Conservation (phyloP, 2,329 filamentous ascomycete species). For the Boeremia lycopersici region DNA sequence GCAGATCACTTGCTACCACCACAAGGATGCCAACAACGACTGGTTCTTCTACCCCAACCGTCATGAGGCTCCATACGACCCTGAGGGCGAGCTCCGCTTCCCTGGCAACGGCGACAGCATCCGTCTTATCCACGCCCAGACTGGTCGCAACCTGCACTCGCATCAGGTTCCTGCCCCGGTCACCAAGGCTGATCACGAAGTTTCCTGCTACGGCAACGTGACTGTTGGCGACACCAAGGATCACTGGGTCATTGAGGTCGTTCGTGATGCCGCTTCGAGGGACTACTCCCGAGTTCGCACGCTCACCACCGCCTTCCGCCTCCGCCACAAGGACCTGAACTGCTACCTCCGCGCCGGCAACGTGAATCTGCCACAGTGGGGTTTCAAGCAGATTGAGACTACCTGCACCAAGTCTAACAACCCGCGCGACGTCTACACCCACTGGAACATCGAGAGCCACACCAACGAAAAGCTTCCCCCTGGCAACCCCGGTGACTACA, state of each 20-base stretch:
- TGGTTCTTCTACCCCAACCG: conserved; percentile 99
- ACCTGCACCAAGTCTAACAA: conserved; percentile 94
- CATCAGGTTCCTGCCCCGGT: conserved; percentile 88
- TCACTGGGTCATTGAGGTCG: conserved; percentile 93
- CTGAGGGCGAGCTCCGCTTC: conserved; percentile 72
- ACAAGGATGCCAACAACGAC: conserved; percentile 99
- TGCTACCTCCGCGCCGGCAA: conserved; percentile 97
- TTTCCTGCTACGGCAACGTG: conserved; percentile 93
- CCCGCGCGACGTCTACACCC: conserved; percentile 89
- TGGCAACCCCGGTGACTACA: conserved; percentile 88
- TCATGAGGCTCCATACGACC: conserved; percentile 72
- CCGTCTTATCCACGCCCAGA: conserved; percentile 91
- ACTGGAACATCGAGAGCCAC: conserved; percentile 98
- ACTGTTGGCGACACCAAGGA: conserved; percentile 97
- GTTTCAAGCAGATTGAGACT: conserved; percentile 99
- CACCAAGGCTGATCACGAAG: conserved; percentile 87
- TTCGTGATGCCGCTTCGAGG: conserved; percentile 84
- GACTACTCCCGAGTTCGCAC: conserved; percentile 87
- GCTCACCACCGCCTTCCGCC: conserved; percentile 88
- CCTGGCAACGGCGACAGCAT: conserved; percentile 78
- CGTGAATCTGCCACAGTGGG: conserved; percentile 96
- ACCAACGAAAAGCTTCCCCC: conserved; percentile 90
- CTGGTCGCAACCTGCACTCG: conserved; percentile 95
- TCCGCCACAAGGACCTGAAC: conserved; percentile 79
- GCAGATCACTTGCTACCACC: conserved; percentile 98